Evolutionary conservation across 257 asterid species (phyloP), one percentile per base, ranked within the genome.

Genomic region (Dorcoceras hygrometricum): DNA sequence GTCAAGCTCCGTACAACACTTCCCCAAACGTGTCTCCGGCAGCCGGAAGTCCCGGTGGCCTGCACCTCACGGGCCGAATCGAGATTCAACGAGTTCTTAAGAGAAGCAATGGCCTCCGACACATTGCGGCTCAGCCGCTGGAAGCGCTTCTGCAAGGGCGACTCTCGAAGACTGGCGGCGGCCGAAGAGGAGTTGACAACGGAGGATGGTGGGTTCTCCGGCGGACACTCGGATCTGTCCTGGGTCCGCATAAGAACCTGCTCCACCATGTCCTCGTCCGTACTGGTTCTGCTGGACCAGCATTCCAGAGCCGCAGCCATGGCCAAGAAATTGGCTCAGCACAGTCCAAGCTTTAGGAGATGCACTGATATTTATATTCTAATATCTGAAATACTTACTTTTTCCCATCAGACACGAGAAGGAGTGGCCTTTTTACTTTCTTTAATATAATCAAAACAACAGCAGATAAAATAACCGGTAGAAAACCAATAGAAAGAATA

Each of bases 281-380:
- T 89, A 26, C 92, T 87, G 23, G 95, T 77, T 56, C 95, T 80
- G 78, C 95, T 86, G 1, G 96, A 88, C 99, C 99, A 93, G 90
- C 99, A 93, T 63, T 93, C 99, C 31, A 90, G 65, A 34, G 99
- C 96, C 22, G 95, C 94, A 1, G 99, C 95, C 99, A 93, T 93
- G 73, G 81, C 65, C 68, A 56, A 29, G 34, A 29, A 29, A 34
- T 34, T 3, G 46, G 50, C 50, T 39, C 50, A 11, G 50, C 6
- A 11, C 50, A 11, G 9, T 11, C 3, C 12, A 0, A 39, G 50
- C 50, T 46, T 39, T 16, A 7, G 20, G 7, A 16, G 53, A 46
- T 46, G 53, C 53, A 46, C 53, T 14, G 2, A 14, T 18, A 16
- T 16, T 14, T 46, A 46, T 46, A 39, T 18, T 16, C 54, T 46